Base-by-base conservation (phyloP, 805 yeast genomes). In the Pichia pseudocactophila region DNA sequence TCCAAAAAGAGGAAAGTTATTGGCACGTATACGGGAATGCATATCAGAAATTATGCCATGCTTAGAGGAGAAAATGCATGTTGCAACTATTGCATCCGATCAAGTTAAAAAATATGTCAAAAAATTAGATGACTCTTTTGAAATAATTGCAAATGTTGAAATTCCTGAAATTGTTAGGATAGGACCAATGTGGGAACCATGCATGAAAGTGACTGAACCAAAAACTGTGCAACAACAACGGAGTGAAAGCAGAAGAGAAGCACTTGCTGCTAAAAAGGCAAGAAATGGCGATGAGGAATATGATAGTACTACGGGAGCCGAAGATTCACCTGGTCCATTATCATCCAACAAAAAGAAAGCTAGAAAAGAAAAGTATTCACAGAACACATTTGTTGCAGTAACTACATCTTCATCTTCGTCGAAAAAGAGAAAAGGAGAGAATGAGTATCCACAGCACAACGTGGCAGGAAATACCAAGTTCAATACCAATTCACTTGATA, bases 11-110 rank as follows among this genome's bases (percentile, higher is more conserved):
- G 60, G 63, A 41, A 45, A 57, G 17, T 55, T 69, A 7, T 57
- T 73, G 46, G 51, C 58, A 22, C 51, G 58, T 20, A 71, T 76
- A 44, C 61, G 71, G 42, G 68, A 68, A 25, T 64, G 69, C 43
- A 66, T 76, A 49, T 69, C 66, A 48, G 95, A 85, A 44, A 69
- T 90, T 43, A 78, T 90, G 68, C 97, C 97, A 1, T 85, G 96
- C 47, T 64, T 90, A 42, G 97, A 90, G 58, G 97, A 92, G 59
- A 92, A 92, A 63, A 87, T 92, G 94, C 97, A 90, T 60, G 96
- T 92, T 34, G 90, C 97, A 4, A 81, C 90, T 1, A 80, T 86
- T 32, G 96, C 97, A 18, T 73, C 85, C 26, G 97, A 89, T 52
- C 72, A 80, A 11, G 71, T 88, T 36, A 65, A 71, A 26, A 76